Evolutionary conservation across 768 basidiomycete genomes (phyloP), one percentile per base, ranked within the genome.

Genomic region (Lactarius trivialis): DNA sequence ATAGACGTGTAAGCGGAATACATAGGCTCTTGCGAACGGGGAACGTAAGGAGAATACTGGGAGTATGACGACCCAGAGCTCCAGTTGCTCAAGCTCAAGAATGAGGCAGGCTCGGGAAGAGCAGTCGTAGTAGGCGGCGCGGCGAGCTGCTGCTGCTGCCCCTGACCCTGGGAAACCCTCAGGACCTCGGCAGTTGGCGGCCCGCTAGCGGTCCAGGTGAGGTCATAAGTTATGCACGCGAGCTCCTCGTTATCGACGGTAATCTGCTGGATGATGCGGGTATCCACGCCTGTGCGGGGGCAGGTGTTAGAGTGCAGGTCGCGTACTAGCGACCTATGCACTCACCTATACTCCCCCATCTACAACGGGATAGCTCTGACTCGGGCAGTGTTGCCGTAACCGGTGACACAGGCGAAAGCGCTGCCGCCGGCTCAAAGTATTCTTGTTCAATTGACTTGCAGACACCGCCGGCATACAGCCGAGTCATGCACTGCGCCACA

Each of bases 291-390:
- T 85, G 70, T 36, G 37, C 21, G 24, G 32, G 24, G 4, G 17
- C 61, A 58, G 64, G 64, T 67, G 62, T 60, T 21, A 54, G 28
- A 61, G 52, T 30, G 56, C n/a, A 60, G 62, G 60, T 12, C 32
- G 26, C 9, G 26, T 7, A 26, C n/a, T n/a, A 41, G 21, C 4
- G 34, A 7, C 21, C 45, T 26, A 12, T 41, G 50, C 6, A 80
- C 87, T 72, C 70, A 89, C 88, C 74, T 64, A 80, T 72, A 70
- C 86, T 85, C 65, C 86, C 76, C 88, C 87, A 88, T 61, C 85
- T 81, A 72, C 88, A 88, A 61, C 82, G 77, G 68, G 71, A 82
- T 54, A 91, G 75, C 17, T 77, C 72, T 24, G 88, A 88, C 63
- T 89, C 87, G 48, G 89, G 88, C 53, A 91, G 76, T 60, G 79